Evolutionary conservation across 2,329 filamentous ascomycete species (phyloP).

Genomic region (Paracamarosporium sp.): DNA sequence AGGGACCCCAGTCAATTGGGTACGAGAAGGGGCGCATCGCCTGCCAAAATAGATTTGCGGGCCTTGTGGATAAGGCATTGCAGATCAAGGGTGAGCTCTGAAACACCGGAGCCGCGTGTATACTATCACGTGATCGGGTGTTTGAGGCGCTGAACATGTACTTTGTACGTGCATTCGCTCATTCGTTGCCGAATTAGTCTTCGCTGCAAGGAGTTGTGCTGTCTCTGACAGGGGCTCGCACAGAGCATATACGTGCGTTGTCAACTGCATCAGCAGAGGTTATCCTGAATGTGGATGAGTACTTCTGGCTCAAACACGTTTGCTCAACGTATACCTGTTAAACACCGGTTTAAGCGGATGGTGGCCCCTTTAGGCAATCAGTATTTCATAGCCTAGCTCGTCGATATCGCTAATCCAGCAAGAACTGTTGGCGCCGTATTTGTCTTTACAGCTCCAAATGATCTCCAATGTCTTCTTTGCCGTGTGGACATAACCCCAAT

Average conservation of each 20-base stretch:
- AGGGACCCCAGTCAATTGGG: background rate
- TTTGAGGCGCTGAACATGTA: background rate
- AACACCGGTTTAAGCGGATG: background rate
- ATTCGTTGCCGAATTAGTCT: too few species aligned
- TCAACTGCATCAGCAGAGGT: too few species aligned
- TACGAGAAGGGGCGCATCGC: background rate
- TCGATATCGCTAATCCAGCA: slow-evolving; percentile 45
- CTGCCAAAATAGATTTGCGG: background rate
- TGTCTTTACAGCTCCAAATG: slow-evolving; percentile 43
- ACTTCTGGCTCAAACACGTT: too few species aligned
- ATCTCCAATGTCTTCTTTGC: slow-evolving; percentile 41
- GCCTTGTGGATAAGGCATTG: slow-evolving; percentile 19
- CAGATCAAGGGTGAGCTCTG: slow-evolving; percentile 16
- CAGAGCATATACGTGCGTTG: too few species aligned
- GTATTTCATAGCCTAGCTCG: slow-evolving; percentile 36
- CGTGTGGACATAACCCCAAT: slow-evolving; percentile 47
- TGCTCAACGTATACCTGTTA: too few species aligned
- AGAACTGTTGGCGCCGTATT: slow-evolving; percentile 25
- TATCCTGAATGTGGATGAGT: too few species aligned
- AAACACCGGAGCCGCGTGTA: slow-evolving; percentile 10
- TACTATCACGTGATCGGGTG: slow-evolving; percentile 10
- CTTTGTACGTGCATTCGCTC: too few species aligned
- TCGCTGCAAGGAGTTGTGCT: too few species aligned
- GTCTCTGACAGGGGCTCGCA: too few species aligned
- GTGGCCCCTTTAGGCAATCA: slow-evolving; percentile 35